Percentiles rank a stretch among this genome's conserved stretches.
Conservation (phyloP, 208 protist genomes). For the Leishmania gerbilli region DNA sequence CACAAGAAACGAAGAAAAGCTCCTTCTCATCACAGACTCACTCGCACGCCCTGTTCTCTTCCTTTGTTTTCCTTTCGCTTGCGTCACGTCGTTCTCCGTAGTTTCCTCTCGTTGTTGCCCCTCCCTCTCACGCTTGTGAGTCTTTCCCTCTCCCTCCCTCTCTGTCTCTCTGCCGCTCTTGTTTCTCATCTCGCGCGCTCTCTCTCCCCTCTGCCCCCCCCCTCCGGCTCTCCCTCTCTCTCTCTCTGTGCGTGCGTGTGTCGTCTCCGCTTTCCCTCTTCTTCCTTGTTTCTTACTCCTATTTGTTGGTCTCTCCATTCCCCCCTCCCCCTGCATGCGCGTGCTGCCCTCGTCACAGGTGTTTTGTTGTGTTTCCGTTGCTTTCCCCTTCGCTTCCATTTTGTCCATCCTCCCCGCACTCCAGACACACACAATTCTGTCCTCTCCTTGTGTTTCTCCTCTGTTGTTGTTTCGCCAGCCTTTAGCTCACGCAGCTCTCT, state of each 20-base stretch:
- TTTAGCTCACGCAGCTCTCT: neutral
- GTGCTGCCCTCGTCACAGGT: neutral
- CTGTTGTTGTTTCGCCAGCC: neutral
- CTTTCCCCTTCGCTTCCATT: neutral
- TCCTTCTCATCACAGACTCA: neutral
- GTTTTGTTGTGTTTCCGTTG: conserved; percentile 1
- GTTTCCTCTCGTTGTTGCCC: neutral
- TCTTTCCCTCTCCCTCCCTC: too few relatives aligned
- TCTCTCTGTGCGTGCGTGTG: too few relatives aligned
- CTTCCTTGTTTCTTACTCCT: conserved; percentile 1
- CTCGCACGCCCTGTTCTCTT: neutral
- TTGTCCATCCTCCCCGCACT: too few relatives aligned
- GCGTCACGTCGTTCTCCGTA: neutral
- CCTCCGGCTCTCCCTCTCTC: too few relatives aligned
- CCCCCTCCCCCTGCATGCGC: neutral
- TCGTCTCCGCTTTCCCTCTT: neutral
- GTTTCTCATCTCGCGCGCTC: too few relatives aligned
- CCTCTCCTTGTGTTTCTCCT: neutral
- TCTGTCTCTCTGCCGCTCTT: too few relatives aligned
- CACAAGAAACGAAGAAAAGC: neutral
- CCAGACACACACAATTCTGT: neutral
- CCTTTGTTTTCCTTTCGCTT: neutral
- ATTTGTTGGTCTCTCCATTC: neutral
- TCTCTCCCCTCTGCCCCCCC: too few relatives aligned
- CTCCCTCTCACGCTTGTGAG: neutral